A percentile compares a stretch with the other conserved stretches of the same genome.
These are phyloP conservation scores for Rutstroemia sp. DNA, from an alignment of 2,329 filamentous ascomycete genomes.

Conservation along the genomic window DNA sequence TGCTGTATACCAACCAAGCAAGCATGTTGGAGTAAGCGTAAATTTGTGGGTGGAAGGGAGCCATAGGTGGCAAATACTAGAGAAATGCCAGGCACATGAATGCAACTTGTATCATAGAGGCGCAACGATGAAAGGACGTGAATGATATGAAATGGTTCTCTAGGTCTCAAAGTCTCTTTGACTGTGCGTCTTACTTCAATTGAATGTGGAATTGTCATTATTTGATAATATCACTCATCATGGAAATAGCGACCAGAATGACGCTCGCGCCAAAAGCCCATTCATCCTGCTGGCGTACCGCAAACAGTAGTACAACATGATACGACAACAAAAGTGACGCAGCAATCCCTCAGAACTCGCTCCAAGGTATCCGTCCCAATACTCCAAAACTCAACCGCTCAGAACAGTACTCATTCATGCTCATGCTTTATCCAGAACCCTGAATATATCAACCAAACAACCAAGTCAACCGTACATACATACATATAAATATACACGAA, in stretches of 20 bases:
- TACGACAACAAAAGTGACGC: not conserved
- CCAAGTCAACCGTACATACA: not conserved
- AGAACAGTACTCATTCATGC: too few relatives aligned
- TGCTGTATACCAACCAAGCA: constrained; percentile 95
- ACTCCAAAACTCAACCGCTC: not conserved
- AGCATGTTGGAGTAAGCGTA: constrained; percentile 74
- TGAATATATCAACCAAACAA: too few relatives aligned
- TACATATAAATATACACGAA: not conserved
- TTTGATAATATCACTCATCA: too few relatives aligned
- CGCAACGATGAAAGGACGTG: constrained; percentile 11
- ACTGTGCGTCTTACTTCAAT: too few relatives aligned
- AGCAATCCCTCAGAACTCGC: not conserved
- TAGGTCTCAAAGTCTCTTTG: not conserved
- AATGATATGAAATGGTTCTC: constrained; percentile 3
- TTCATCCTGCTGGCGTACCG: too few relatives aligned
- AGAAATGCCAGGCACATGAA: constrained; percentile 10
- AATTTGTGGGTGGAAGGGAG: constrained; percentile 6
- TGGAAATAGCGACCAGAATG: too few relatives aligned
- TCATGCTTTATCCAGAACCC: too few relatives aligned
- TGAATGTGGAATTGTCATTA: too few relatives aligned
- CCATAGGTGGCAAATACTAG: not conserved
- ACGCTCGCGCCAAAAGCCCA: too few relatives aligned
- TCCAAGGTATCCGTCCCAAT: not conserved
- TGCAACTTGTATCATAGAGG: constrained; percentile 26
- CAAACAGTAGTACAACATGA: too few relatives aligned